Base-by-base conservation (phyloP, 306 rosid species). In the Cicer cuneatum region DNA sequence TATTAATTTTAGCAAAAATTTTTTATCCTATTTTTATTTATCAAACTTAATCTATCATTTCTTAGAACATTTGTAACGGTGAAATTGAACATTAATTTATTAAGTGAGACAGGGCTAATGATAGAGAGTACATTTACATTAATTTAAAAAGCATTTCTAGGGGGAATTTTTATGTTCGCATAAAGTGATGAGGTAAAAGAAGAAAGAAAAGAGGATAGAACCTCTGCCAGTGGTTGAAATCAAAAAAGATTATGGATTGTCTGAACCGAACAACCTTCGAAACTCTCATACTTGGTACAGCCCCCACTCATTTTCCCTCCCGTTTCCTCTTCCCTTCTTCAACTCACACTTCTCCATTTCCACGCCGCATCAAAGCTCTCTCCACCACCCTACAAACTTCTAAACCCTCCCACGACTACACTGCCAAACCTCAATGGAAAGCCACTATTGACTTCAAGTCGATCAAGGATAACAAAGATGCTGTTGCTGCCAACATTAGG, bases 401-500 rank as follows among this genome's bases (percentile, higher is more conserved):
- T 29, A 24, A 24, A 24, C 33, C 66, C 82, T 1, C 39, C 68
- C 5, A 48, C 78, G 3, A 45, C 78, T 6, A 79, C 33, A 2
- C 4, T 24, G 2, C 33, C 3, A 93, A 79, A 67, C 79, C 86
- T 54, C 97, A 86, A 64, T 94, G 98, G 98, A 94, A 87, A 78
- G 97, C 97, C 35, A 81, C 96, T 1, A 83, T 94, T 14, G 97
- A 90, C 72, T 94, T 94, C 92, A 92, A 92, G 86, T 94, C 97
- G 97, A 94, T 90, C 66, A 88, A 82, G 84, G 99, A 94, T 40
- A 92, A 92, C 86, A 86, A 85, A 89, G 96, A 92, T 46, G 87
- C 77, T 29, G 88, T 94, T 72, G 93, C 89, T 70, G 82, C 66
- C 57, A 94, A 94, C 72, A 85, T 92, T 9, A 67, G 69, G 84